Base-by-base conservation (phyloP, 1,284 basidiomycete genomes). In the Pseudozyma pruni region DNA sequence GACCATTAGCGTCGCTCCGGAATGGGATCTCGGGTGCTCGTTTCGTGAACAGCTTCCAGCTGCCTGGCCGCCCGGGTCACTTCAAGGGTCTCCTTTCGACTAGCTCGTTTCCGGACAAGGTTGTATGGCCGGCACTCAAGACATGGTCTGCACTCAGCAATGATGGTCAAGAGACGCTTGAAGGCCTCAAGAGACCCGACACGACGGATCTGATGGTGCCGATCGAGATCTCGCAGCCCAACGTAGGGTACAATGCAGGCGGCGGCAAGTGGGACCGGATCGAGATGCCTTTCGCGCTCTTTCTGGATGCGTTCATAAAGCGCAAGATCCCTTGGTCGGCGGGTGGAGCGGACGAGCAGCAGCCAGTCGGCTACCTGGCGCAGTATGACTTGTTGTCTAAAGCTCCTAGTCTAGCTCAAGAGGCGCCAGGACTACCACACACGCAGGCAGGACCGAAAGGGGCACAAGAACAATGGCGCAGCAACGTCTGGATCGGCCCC, bases 401-500 rank as follows among this genome's bases (percentile, higher is more conserved):
- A 11, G 39, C 42, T 0, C 55, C 61, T 4, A 42, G 39, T n/a
- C 55, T 75, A 11, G 53, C 66, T 2, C 38, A 48, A 2, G 63
- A 74, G 11, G 74, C 61, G 20, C 72, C 74, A n/a, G 35, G 51
- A 3, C 48, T 75, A 9, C 72, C 72, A 7, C 72, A 75, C 47
- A 70, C 71, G 8, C 34, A 17, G 4, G 61, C 72, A 34, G 74
- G 74, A 11, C 62, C 64, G 2, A 74, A 66, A 38, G 66, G 58
- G 16, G 34, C 51, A 1, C 45, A 52, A 14, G 72, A 74, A 33
- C 71, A 75, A 42, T 75, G 71, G 71, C 49, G 74, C 8, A 61
- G 72, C 53, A 75, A 75, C 19, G 49, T 64, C 23, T 75, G 74
- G 74, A 71, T 75, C 32, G 74, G 74, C 3, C 71, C 71, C 14